Evolutionary conservation across 2,329 filamentous ascomycete genomes (phyloP), one percentile per base, ranked within the genome.

Genomic region (Fusarium sp.): DNA sequence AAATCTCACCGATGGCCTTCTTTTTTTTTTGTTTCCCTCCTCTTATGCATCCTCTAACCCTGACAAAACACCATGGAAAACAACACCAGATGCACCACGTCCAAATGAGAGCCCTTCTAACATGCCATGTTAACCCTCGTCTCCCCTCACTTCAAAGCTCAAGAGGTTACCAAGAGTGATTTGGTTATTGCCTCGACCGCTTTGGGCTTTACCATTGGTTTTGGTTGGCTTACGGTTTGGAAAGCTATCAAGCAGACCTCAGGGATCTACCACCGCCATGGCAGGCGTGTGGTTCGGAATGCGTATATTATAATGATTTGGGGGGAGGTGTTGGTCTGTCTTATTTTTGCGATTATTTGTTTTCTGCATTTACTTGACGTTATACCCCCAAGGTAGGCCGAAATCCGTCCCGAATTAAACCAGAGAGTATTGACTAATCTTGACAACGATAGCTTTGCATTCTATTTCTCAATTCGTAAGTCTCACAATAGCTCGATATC

Each of bases 241-340:
- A 79, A 75, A 19, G 78, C 78, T 11, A 53, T 75, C 36, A 76
- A 75, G 67, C 78, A 81, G 67, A 77, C 76, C 1, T 69, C 65
- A 19, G 75, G 76, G 9, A 61, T 77, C 38, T 81, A 74, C 55
- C 68, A 74, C n/a, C 78, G 73, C 10, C 75, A 70, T 40, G 73
- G 78, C 7, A 46, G 40, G 19, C 48, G 76, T 70, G 68, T 77
- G 55, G 46, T 56, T 65, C 76, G 70, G 15, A 82, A 81, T 61
- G 72, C 77, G 1, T 83, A 83, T 59, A 75, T 84, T 0, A 81
- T 79, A 75, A 79, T 84, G 79, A 79, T 84, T 53, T 84, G 82
- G 83, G 50, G 78, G 26, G 83, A 84, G 67, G 75, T 84, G 5
- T 3, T 76, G 2, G 79, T 80, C 5, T 83, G 79, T 12, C 72